phyloP scores from a whole-genome alignment of 768 basidiomycete genomes.

The Russula emetica region DNA sequence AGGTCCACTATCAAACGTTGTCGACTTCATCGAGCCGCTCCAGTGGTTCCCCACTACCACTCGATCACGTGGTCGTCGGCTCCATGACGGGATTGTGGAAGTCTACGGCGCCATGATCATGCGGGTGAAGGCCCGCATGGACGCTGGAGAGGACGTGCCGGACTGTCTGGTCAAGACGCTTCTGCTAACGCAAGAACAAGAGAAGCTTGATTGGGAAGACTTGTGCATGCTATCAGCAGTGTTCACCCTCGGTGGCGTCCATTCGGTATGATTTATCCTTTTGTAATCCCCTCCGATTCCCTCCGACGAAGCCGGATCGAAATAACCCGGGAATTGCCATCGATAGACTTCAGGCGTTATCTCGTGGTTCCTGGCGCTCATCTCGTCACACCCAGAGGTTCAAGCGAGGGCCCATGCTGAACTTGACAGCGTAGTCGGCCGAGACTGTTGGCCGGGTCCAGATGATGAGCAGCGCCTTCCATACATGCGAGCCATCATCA shows the following conservation, averaged over 20 bases:
- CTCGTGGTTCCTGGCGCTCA: slow-evolving; percentile 34
- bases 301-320: neutral
- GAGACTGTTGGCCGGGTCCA: slow-evolving; percentile 29
- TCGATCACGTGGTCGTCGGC: slow-evolving; percentile 38
- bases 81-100: slow-evolving; percentile 37
- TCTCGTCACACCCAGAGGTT: slow-evolving; percentile 30
- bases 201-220: slow-evolving; percentile 35
- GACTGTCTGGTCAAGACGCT: slow-evolving; percentile 37
- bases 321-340: slow-evolving; percentile 24
- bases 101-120: slow-evolving; percentile 36
- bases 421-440: slow-evolving; percentile 31
- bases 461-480: slow-evolving; percentile 32
- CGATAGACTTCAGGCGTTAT: slow-evolving; percentile 37
- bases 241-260: slow-evolving; percentile 38
- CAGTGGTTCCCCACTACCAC: slow-evolving; percentile 41
- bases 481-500: slow-evolving; percentile 33
- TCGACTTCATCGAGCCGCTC: slow-evolving; percentile 44
- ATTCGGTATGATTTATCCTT: slow-evolving; percentile 29
- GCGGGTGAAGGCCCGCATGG: slow-evolving; percentile 33
- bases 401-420: slow-evolving; percentile 34
- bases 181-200: slow-evolving; percentile 32
- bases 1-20: slow-evolving; percentile 44
- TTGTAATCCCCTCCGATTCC: neutral
- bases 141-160: slow-evolving; percentile 35
- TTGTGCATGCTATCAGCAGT: slow-evolving; percentile 36